phyloP scores from a whole-genome alignment of 129 eudicot genomes.

The Cynara cardunculus region DNA sequence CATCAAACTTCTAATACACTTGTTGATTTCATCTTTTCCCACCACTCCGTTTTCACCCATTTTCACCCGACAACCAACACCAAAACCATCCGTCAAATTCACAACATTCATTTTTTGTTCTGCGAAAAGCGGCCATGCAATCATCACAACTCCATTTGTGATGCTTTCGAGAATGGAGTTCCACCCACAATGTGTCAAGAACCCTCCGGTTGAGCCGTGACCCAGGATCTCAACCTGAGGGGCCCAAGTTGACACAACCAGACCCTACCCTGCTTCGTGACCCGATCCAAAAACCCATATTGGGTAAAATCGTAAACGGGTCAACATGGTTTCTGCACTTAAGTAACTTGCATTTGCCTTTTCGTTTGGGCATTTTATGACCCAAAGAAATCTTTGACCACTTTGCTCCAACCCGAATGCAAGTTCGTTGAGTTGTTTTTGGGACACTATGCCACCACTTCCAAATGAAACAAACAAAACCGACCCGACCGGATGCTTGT shows the following conservation, averaged over 20 bases:
- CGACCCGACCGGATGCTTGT: slow-evolving; percentile 39
- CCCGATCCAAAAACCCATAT: slow-evolving; percentile 31
- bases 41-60: slow-evolving; percentile 35
- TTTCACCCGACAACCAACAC: slow-evolving; percentile 24
- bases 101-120: slow-evolving; percentile 38
- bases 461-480: slow-evolving; percentile 52
- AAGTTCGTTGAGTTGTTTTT: slow-evolving; percentile 32
- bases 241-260: slow-evolving; percentile 40
- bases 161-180: slow-evolving; percentile 39
- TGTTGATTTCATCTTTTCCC: slow-evolving; percentile 25
- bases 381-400: slow-evolving; percentile 47
- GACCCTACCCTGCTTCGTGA: slow-evolving; percentile 24
- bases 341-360: slow-evolving; percentile 29
- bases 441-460: slow-evolving; percentile 52
- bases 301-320: slow-evolving; percentile 31
- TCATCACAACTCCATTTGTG: slow-evolving; percentile 35
- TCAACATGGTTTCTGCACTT: slow-evolving; percentile 17
- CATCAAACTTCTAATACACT: slow-evolving; percentile 20
- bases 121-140: slow-evolving; percentile 43
- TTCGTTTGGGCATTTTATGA: slow-evolving; percentile 31
- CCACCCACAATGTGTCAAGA: slow-evolving; percentile 48
- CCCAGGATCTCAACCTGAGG: slow-evolving; percentile 38
- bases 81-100: slow-evolving; percentile 18
- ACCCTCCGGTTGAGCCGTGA: slow-evolving; percentile 36
- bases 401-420: slow-evolving; percentile 45